These are phyloP conservation scores for Zea mays DNA, from an alignment of 176 grass and related monocot genomes.

Conservation along the genomic window DNA sequence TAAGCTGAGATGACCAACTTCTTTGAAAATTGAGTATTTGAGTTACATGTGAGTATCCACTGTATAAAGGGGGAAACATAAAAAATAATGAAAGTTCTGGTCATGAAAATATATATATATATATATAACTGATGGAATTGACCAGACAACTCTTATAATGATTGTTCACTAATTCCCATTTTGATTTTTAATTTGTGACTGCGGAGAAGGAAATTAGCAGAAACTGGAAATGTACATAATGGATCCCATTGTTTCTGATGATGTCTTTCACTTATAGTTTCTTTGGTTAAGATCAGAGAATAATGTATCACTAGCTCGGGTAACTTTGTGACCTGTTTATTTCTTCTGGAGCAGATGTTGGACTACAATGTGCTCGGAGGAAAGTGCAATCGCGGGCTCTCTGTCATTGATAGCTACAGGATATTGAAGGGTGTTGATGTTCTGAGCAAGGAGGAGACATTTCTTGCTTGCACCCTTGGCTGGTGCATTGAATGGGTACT, in stretches of 20 bases:
- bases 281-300: slow-evolving; percentile 18
- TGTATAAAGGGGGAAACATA: not conserved
- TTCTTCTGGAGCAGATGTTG: slow-evolving; percentile 66
- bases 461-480: slow-evolving; percentile 86
- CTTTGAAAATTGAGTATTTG: not conserved
- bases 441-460: slow-evolving; percentile 65
- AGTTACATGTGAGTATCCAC: not conserved
- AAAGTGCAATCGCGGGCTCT: slow-evolving; percentile 87
- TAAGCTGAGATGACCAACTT: not conserved
- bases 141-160: not conserved
- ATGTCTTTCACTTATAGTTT: slow-evolving; percentile 28
- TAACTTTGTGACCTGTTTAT: slow-evolving; percentile 32
- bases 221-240: slow-evolving; percentile 18
- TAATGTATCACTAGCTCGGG: not conserved
- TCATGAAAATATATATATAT: not conserved
- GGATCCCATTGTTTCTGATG: not conserved
- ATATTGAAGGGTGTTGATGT: slow-evolving; percentile 64
- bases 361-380: slow-evolving; percentile 98
- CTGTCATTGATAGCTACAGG: slow-evolving; percentile 94
- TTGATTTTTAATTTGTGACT: slow-evolving; percentile 11
- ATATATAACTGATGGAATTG: not conserved
- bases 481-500: slow-evolving; percentile 99
- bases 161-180: slow-evolving; percentile 15
- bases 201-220: not conserved
- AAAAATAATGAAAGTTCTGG: not conserved